phyloP scores from a whole-genome alignment of 2,329 filamentous ascomycete genomes.

The Aspergillus amoenus region DNA sequence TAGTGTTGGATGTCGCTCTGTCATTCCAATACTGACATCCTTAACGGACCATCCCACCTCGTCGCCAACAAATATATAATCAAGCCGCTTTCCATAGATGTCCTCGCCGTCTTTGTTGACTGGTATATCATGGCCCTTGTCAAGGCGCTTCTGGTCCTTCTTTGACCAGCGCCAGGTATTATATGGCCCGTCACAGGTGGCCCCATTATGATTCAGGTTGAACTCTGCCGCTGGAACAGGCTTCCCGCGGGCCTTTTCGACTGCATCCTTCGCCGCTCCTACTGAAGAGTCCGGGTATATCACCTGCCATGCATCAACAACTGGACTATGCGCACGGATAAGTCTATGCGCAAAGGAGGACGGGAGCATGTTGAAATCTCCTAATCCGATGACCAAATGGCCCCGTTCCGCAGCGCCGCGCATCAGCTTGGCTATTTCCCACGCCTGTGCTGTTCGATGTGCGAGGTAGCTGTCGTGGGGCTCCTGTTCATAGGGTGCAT shows the following conservation, averaged over 20 bases:
- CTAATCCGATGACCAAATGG: conserved; percentile 79
- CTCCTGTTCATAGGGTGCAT: conserved; percentile 81
- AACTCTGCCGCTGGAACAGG: conserved; percentile 73
- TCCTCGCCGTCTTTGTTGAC: conserved; percentile 69
- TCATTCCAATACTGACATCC: conserved; percentile 79
- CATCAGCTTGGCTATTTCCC: conserved; percentile 90
- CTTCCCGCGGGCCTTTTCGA: conserved; percentile 64
- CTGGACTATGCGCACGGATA: conserved; percentile 73
- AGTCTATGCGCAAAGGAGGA: conserved; percentile 79
- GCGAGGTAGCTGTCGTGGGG: conserved; percentile 82
- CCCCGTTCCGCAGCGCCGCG: conserved; percentile 76
- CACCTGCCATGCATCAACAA: conserved; percentile 81
- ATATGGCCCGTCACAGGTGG: conserved; percentile 78
- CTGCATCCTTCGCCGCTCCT: conserved; percentile 66
- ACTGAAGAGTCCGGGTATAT: conserved; percentile 81
- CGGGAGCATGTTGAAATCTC: conserved; percentile 97
- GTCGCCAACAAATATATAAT: conserved; percentile 85
- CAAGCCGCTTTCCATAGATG: conserved; percentile 77
- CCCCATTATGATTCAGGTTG: conserved; percentile 78
- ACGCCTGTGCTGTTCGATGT: conserved; percentile 88
- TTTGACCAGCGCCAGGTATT: conserved; percentile 95
- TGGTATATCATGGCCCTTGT: conserved; percentile 61
- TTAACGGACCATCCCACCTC: conserved; percentile 67
- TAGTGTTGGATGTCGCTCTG: conserved; percentile 74
- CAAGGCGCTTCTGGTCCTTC: conserved; percentile 65